Evolutionary conservation across 2,329 filamentous ascomycete genomes (phyloP), one percentile per base, ranked within the genome.

Genomic region (Cephalotrichum gorgonifer): DNA sequence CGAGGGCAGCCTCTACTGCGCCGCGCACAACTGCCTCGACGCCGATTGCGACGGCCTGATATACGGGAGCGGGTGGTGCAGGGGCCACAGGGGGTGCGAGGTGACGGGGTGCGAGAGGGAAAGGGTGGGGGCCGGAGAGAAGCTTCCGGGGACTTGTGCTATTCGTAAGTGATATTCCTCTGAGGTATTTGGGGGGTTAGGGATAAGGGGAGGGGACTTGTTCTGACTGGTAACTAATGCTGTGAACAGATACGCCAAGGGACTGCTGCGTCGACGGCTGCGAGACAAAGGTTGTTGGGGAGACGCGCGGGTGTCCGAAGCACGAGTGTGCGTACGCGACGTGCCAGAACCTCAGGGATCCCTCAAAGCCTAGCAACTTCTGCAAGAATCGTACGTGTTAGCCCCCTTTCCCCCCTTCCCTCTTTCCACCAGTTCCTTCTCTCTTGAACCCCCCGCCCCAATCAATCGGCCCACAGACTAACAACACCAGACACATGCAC

Each of bases 61-160:
- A 33, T 47, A 43, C 50, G 50, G 50, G 15, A 49, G 53, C n/a
- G 38, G 42, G 33, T 56, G 53, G 53, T 56, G 54, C 35, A 43
- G 26, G 35, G 43, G 35, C 8, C 54, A 56, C 41, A 47, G 47
- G 17, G 14, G 46, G 3, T 56, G 54, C 47, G 43, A 43, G 26
- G 47, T 66, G 3, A 38, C 22, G 1, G 54, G 46, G 2, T 56
- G 54, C 38, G 20, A 15, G 6, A 23, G 23, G 17, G 31, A 15
- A 3, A 30, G 48, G 38, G 44, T 50, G 23, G 45, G 45, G n/a
- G 39, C 49, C 8, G 30, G 17, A 20, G n/a, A 17, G 27, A 23
- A 20, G 15, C 9, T 43, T n/a, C 15, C 30, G n/a, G 28, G 23
- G 6, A 2, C 31, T 2, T 46, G 44, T 20, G 1, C 17, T 6